Conservation (phyloP, 257 asterid genomes). For the Gynochthodes officinalis region DNA sequence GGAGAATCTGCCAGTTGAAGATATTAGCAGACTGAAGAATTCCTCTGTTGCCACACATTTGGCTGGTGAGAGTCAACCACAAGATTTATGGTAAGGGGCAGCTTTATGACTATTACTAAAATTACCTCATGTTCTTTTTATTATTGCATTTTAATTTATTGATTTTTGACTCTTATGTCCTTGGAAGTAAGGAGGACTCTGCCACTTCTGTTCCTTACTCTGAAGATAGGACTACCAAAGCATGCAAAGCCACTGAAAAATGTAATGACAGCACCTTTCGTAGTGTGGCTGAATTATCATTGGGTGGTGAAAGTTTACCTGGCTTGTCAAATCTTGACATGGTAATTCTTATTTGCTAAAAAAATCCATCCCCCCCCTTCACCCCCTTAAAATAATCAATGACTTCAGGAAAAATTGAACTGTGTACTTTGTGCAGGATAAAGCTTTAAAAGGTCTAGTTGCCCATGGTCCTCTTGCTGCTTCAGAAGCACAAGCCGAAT, state of each 20-base stretch:
- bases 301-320: constrained; percentile 46
- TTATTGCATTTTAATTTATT: constrained; percentile 11
- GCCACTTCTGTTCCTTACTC: constrained; percentile 39
- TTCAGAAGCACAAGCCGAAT: constrained; percentile 38
- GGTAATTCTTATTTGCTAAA: constrained; percentile 41
- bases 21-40: constrained; percentile 26
- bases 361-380: too few species aligned
- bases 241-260: constrained; percentile 32
- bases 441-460: constrained; percentile 76
- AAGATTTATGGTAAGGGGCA: constrained; percentile 40
- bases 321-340: constrained; percentile 58
- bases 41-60: constrained; percentile 32
- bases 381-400: neutral
- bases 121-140: constrained; percentile 5
- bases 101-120: constrained; percentile 15
- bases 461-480: constrained; percentile 48
- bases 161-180: constrained; percentile 15
- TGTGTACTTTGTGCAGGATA: constrained; percentile 50
- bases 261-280: constrained; percentile 46
- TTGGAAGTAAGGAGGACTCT: constrained; percentile 38
- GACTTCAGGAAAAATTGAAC: neutral
- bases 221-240: constrained; percentile 31
- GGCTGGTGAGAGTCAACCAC: constrained; percentile 35
- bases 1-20: constrained; percentile 40
- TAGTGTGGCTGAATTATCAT: constrained; percentile 58